These are phyloP conservation scores for Tanacetum coccineum DNA, from an alignment of 129 eudicot genomes.

Conservation along the genomic window DNA sequence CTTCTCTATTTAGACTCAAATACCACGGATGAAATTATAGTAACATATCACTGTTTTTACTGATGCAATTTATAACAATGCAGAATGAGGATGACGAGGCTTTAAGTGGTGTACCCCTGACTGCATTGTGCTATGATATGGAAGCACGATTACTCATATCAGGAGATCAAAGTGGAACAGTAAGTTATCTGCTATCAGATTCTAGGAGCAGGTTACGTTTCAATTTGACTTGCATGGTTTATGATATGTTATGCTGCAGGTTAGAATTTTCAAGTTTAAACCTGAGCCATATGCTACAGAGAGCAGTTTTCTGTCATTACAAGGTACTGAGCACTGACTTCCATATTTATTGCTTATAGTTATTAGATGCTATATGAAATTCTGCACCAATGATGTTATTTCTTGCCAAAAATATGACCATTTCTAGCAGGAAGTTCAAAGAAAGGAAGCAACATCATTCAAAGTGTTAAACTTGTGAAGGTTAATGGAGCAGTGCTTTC, in stretches of 20 bases:
- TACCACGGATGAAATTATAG: not conserved
- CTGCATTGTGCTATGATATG: conserved; percentile 54
- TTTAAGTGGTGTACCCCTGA: conserved; percentile 60
- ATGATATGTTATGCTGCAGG: conserved; percentile 49
- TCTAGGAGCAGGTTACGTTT: not conserved
- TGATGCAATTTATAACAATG: conserved; percentile 4
- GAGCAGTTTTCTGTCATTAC: conserved; percentile 57
- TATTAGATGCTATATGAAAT: not conserved
- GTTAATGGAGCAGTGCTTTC: conserved; percentile 75
- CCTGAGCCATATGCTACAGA: conserved; percentile 71
- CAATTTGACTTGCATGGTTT: conserved; percentile 10
- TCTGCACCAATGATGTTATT: conserved; percentile 9
- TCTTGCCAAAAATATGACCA: conserved; percentile 2
- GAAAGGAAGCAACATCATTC: conserved; percentile 80
- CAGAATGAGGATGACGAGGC: conserved; percentile 82
- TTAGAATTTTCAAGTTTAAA: conserved; percentile 64
- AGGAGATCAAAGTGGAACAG: conserved; percentile 93
- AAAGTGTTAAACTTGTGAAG: conserved; percentile 54
- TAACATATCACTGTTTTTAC: not conserved
- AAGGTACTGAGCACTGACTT: no score
- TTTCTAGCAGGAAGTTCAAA: conserved; percentile 71
- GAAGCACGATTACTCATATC: conserved; percentile 67
- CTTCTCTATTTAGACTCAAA: not conserved
- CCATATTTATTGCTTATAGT: no score
- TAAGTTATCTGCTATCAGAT: conserved; percentile 30